These are phyloP conservation scores for Aspergillus sp. DNA, from an alignment of 2,329 filamentous ascomycete genomes.

Conservation along the genomic window DNA sequence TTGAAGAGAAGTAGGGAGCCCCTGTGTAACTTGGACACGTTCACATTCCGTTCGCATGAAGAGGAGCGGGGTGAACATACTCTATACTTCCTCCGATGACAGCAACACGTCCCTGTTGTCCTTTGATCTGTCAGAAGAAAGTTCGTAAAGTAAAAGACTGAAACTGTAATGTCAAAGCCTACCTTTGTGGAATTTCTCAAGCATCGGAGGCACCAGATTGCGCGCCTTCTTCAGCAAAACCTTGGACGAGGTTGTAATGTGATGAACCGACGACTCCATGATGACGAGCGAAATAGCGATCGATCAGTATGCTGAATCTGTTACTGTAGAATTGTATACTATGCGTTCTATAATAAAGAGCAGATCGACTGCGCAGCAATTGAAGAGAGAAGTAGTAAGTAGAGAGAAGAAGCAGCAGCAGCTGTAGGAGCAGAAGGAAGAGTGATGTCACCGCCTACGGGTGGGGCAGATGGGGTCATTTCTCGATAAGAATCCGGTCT, in stretches of 20 bases:
- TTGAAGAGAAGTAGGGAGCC: conserved; percentile 96
- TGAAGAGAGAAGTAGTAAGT: neutral
- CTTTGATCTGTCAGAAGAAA: conserved; percentile 48
- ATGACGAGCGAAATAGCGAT: neutral
- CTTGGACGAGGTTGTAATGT: conserved; percentile 68
- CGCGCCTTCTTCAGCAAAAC: conserved; percentile 77
- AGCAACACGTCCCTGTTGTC: conserved; percentile 85
- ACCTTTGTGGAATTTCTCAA: conserved; percentile 97
- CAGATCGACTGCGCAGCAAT: neutral
- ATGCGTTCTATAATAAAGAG: neutral
- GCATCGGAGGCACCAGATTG: conserved; percentile 91
- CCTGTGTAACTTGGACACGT: conserved; percentile 70
- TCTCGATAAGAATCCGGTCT: conserved; percentile 6
- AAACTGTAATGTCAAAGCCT: conserved; percentile 17
- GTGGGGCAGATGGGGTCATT: conserved; percentile 29
- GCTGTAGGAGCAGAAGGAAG: conserved; percentile 6
- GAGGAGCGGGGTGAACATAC: conserved; percentile 32
- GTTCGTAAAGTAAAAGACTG: neutral
- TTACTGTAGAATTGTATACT: neutral
- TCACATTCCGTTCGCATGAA: conserved; percentile 7
- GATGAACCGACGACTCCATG: conserved; percentile 37
- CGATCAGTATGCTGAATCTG: neutral
- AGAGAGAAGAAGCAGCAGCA: neutral
- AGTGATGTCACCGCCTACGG: conserved; percentile 38
- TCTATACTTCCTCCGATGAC: conserved; percentile 95